A percentile compares a stretch with the other conserved stretches of the same genome.
These are phyloP conservation scores for Choiromyces venosus DNA, from an alignment of 495 filamentous ascomycete species.

Conservation along the genomic window DNA sequence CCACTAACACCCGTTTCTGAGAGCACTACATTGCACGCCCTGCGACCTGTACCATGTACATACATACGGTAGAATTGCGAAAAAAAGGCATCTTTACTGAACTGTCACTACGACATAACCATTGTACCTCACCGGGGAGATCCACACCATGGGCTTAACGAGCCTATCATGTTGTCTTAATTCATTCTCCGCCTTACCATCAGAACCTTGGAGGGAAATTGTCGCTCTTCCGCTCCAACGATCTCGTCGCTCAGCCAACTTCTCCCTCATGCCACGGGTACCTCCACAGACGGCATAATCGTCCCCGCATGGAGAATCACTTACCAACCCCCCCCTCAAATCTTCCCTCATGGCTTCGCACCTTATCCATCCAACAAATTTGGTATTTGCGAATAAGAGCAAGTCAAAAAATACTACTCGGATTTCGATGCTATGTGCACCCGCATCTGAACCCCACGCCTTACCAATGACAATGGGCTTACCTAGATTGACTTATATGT, in stretches of 20 bases:
- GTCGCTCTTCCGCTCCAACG: neutral
- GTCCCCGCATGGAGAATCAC: neutral
- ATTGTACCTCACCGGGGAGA: neutral
- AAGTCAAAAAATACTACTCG: neutral
- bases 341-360: too few species aligned
- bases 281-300: neutral
- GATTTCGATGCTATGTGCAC: neutral
- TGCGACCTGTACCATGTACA: neutral
- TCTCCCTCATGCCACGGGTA: neutral
- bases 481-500: neutral
- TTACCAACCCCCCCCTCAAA: neutral
- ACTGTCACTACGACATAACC: neutral
- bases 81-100: neutral
- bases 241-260: neutral
- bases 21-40: neutral
- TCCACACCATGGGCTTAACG: neutral
- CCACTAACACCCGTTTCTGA: neutral
- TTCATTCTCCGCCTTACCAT: neutral
- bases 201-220: neutral
- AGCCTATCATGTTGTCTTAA: neutral
- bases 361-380: neutral
- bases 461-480: neutral
- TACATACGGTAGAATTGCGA: neutral
- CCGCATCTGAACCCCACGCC: neutral
- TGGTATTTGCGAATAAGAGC: neutral